Evolutionary conservation across 352 stramenopile species (phyloP).

Genomic region (Pythium vanterpoolii): DNA sequence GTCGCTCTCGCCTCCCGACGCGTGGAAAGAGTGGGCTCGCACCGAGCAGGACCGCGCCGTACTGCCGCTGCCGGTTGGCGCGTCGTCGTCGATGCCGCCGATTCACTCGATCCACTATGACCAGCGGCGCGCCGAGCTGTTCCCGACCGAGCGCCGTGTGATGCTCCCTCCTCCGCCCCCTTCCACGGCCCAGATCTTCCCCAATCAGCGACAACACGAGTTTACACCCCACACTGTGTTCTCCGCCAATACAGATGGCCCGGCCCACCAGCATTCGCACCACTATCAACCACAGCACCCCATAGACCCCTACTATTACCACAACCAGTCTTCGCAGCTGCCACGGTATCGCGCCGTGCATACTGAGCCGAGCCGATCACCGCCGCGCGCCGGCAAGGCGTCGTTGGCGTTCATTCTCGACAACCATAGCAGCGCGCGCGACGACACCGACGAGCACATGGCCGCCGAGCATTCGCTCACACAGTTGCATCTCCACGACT

Average conservation of each 20-base stretch:
- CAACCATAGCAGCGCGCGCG: conserved; percentile 1
- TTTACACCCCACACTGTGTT: conserved; percentile 5
- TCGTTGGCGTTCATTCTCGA: conserved; percentile 34
- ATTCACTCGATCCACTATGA: conserved; percentile 15
- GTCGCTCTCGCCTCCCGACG: background rate
- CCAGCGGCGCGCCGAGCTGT: conserved; percentile 5
- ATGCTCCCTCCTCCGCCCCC: background rate
- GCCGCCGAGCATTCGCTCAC: conserved; percentile 9
- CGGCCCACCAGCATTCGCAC: conserved; percentile 2
- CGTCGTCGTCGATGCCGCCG: background rate
- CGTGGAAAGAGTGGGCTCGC: conserved; percentile 11
- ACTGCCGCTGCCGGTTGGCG: conserved; percentile 1
- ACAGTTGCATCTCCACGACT: conserved; percentile 13
- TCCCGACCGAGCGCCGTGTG: conserved; percentile 11
- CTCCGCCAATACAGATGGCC: background rate
- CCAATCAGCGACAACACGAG: conserved; percentile 1
- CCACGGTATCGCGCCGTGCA: background rate
- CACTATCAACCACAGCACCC: conserved; percentile 19
- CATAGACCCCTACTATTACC: background rate
- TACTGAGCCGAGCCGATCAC: conserved; percentile 7
- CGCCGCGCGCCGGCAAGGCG: conserved; percentile 19
- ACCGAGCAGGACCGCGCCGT: background rate
- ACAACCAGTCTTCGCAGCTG: background rate
- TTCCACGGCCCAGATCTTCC: conserved; percentile 3
- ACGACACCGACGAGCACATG: conserved; percentile 3